Evolutionary conservation across 2,329 filamentous ascomycete species (phyloP).

Genomic region (Intubia oerlemansii): DNA sequence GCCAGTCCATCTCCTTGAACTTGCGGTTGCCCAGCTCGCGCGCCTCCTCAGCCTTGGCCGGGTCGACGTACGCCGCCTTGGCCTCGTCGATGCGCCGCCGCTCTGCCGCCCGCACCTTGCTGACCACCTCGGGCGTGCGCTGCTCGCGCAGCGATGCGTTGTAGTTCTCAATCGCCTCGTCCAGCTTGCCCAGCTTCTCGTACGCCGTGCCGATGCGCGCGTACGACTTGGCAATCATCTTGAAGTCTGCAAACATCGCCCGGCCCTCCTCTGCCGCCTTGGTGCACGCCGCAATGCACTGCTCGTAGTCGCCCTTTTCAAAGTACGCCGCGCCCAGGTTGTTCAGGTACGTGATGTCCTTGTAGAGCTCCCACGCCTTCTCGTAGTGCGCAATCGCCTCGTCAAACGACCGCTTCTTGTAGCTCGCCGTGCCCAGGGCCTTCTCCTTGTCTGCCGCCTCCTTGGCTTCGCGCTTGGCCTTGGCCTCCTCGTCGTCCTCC

Average conservation of each 20-base stretch:
- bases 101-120: conserved; percentile 80
- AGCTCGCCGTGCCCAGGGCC: conserved; percentile 76
- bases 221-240: conserved; percentile 95
- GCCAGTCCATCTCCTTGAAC: conserved; percentile 95
- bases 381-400: conserved; percentile 83
- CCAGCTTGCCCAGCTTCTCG: conserved; percentile 68
- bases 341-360: conserved; percentile 96
- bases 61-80: conserved; percentile 66
- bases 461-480: conserved; percentile 76
- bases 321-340: conserved; percentile 88
- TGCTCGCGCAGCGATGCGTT: conserved; percentile 90
- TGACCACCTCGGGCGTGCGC: conserved; percentile 80
- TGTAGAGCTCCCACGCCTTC: conserved; percentile 85
- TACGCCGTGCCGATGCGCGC: conserved; percentile 86
- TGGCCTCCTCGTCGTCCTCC: conserved; percentile 35
- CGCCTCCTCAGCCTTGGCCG: conserved; percentile 82
- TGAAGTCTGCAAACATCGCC: conserved; percentile 83
- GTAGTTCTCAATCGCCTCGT: conserved; percentile 70
- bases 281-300: conserved; percentile 67
- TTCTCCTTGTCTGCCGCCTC: conserved; percentile 88
- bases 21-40: conserved; percentile 88
- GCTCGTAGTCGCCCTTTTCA: conserved; percentile 87
- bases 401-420: conserved; percentile 97
- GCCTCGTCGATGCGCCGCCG: conserved; percentile 62
- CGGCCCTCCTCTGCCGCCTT: conserved; percentile 82